phyloP scores from a whole-genome alignment of 2,329 filamentous ascomycete species.

The Alternaria novae-zelandiae region DNA sequence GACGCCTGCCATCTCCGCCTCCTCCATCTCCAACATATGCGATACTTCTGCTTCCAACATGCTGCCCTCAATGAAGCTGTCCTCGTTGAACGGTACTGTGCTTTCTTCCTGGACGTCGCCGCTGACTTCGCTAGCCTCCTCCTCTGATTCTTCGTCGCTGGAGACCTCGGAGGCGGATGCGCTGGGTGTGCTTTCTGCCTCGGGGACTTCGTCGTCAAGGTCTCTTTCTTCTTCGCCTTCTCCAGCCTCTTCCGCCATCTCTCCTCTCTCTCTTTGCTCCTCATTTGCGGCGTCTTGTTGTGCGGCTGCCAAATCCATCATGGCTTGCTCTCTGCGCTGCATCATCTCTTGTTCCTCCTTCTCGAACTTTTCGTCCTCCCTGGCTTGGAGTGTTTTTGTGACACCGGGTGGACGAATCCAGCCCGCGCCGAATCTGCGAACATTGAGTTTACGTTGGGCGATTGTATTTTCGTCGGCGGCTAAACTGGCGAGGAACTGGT shows the following conservation, averaged over 20 bases:
- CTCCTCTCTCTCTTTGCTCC: conserved; percentile 51
- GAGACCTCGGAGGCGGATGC: conserved; percentile 46
- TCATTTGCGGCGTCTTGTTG: conserved; percentile 56
- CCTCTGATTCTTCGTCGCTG: conserved; percentile 15
- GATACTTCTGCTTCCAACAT: conserved; percentile 48
- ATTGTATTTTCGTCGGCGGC: conserved; percentile 78
- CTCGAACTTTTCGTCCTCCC: conserved; percentile 88
- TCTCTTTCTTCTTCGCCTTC: conserved; percentile 40
- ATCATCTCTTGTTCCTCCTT: conserved; percentile 83
- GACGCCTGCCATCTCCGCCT: conserved; percentile 55
- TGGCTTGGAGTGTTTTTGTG: conserved; percentile 85
- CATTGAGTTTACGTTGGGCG: conserved; percentile 77
- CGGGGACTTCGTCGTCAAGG: conserved; percentile 50
- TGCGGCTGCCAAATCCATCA: conserved; percentile 71
- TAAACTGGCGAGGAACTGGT: conserved; percentile 67
- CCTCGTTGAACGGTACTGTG: conserved; percentile 58
- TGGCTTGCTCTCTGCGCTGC: conserved; percentile 71
- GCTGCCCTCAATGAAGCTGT: conserved; percentile 56
- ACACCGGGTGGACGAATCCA: conserved; percentile 93
- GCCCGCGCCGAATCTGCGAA: conserved; percentile 83
- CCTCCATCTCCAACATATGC: conserved; percentile 52
- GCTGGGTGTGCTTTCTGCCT: conserved; percentile 41
- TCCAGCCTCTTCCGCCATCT: conserved; percentile 43
- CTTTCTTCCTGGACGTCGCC: conserved; percentile 20
- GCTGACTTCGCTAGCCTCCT: conserved; percentile 27